These are phyloP conservation scores for Pinus albicaulis DNA, from an alignment of 75 land plant genomes.

Conservation along the genomic window DNA sequence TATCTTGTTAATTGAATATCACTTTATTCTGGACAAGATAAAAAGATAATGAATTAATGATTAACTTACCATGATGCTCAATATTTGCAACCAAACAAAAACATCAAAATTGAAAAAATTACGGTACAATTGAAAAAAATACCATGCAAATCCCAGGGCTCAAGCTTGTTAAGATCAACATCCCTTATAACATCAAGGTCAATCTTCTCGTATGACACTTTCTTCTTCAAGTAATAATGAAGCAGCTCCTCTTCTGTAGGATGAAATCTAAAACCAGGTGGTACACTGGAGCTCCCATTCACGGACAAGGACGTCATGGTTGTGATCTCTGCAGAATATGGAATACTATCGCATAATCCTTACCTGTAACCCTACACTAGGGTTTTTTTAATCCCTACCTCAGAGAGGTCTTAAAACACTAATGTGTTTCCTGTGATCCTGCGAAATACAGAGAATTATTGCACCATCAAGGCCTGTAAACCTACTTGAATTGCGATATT, in stretches of 20 bases:
- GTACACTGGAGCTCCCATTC: conserved; percentile 20
- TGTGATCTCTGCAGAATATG: background rate
- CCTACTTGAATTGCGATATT: no score
- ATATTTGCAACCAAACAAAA: no score
- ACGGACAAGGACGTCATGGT: background rate
- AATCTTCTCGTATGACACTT: conserved; percentile 58
- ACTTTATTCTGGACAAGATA: no score
- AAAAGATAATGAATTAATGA: no score
- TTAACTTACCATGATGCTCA: no score
- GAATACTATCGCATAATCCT: background rate
- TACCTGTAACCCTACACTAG: background rate
- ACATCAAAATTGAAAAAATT: no score
- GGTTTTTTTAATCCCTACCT: background rate
- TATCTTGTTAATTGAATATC: no score
- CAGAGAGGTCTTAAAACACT: background rate
- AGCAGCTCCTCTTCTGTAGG: conserved; percentile 78
- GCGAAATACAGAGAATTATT: no score
- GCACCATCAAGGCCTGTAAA: no score
- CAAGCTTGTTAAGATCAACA: conserved; percentile 67
- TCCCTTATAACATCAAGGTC: conserved; percentile 74
- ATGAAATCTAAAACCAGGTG: conserved; percentile 71
- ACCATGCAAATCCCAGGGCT: conserved; percentile 84
- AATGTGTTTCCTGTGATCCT: background rate
- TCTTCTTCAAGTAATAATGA: conserved; percentile 71
- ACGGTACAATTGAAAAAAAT: background rate